These are phyloP conservation scores for Aspergillus diversus DNA, from an alignment of 495 filamentous ascomycete species.

Conservation along the genomic window DNA sequence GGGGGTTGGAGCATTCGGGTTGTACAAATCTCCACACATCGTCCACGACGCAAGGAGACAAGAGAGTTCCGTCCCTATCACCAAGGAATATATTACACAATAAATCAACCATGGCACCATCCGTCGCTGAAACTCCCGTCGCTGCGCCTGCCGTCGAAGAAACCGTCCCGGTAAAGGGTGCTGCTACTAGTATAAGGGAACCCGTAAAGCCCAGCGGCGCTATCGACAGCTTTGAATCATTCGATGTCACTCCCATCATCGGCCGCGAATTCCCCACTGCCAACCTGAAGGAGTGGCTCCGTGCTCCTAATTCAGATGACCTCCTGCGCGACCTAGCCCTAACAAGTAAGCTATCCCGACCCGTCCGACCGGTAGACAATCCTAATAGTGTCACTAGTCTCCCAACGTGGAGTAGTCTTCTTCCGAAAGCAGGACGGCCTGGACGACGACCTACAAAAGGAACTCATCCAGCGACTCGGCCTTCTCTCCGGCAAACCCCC, in stretches of 20 bases:
- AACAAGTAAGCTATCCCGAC: conserved; percentile 51
- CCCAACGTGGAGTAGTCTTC: conserved; percentile 79
- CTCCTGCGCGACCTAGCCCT: conserved; percentile 68
- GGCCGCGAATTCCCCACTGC: conserved; percentile 65
- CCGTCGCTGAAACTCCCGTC: background rate
- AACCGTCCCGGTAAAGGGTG: background rate
- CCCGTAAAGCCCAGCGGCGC: conserved; percentile 39
- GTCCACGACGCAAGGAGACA: no score
- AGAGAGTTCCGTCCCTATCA: background rate
- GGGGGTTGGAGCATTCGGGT: no score
- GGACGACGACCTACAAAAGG: conserved; percentile 67
- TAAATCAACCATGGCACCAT: background rate
- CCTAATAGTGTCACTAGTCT: conserved; percentile 55
- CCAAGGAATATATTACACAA: background rate
- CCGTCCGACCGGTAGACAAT: background rate
- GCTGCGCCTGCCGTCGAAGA: background rate
- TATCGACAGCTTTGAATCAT: conserved; percentile 60
- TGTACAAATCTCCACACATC: no score
- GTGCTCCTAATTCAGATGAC: conserved; percentile 66
- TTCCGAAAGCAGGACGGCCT: conserved; percentile 74
- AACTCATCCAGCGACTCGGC: conserved; percentile 67
- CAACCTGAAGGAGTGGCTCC: conserved; percentile 62
- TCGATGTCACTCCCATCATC: conserved; percentile 70
- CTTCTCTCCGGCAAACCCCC: conserved; percentile 65
- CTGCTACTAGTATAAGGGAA: background rate